Base-by-base conservation (phyloP, 2,329 filamentous ascomycete species). In the Epichloe sp. region DNA sequence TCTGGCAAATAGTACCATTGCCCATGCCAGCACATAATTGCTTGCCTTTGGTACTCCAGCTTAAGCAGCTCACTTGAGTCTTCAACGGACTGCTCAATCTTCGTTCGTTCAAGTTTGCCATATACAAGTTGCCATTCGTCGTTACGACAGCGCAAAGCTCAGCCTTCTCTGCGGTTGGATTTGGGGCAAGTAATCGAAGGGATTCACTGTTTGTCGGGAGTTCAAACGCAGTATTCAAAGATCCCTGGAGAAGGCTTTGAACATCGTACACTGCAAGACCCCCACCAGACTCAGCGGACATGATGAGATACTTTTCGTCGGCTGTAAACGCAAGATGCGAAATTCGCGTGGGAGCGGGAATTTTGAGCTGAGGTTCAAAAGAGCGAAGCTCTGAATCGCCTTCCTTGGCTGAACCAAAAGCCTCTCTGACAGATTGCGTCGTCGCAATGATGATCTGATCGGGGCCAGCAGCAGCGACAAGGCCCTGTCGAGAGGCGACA, bases 11-110 rank as follows among this genome's bases (percentile, higher is more conserved):
- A 12, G 82, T 83, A 52, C 93, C 93, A 67, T 96, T 81, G 6
- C 76, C 82, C 58, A 93, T 73, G 15, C 94, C 93, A 57, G 88
- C 90, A 44, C 95, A 83, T 43, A 98, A 73, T 64, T 97, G 91
- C 65, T 95, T 98, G 45, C 93, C 93, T 63, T 84, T 88, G 54
- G 81, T 85, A 65, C 93, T 98, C 93, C 94, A 98, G 51, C 86
- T 84, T 5, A 88, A 78, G 60, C 86, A 93, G 63, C 83, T 89
- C 31, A 95, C 90, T 46, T 85, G 83, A 31, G 78, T 73, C 60
- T 83, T 87, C 56, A 95, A 72, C 1, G 60, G 72, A 56, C 71
- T 76, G 36, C 86, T 87, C 56, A 80, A 80, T 19, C 74, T 74
- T 47, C 77, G 75, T 38, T 83, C 77, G 60, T 85, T 83, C 53